Percentiles rank a stretch among this genome's conserved stretches.
Evolutionary conservation across 176 grass and related monocot species (phyloP).

Genomic region (sorghum (Sorghum bicolor)): Sorghum_bicolor_NCBIv3 NC_012875.2:17375001-17375500

Average conservation of each 20-base stretch:
- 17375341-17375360: conserved; percentile 89
- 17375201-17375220: conserved; percentile 81
- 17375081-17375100: too few relatives aligned
- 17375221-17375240: conserved; percentile 31
- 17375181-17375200: conserved; percentile 94
- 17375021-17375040: too few relatives aligned
- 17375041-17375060: too few relatives aligned
- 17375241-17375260: conserved; percentile 16
- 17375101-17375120: too few relatives aligned
- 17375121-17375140: too few relatives aligned
- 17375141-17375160: conserved; percentile 72
- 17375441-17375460: conserved; percentile 3
- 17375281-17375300: background rate
- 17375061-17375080: too few relatives aligned
- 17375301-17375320: conserved; percentile 72
- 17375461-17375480: conserved; percentile 52
- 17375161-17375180: conserved; percentile 73
- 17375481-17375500: conserved; percentile 90
- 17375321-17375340: conserved; percentile 99
- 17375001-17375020: too few relatives aligned
- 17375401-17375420: conserved; percentile 35
- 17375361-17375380: conserved; percentile 81
- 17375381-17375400: conserved; percentile 75
- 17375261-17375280: background rate
- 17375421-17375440: conserved; percentile 15